A percentile compares a stretch with the other conserved stretches of the same genome.
Conservation (phyloP, 257 asterid species). For the Lantana camara region DNA sequence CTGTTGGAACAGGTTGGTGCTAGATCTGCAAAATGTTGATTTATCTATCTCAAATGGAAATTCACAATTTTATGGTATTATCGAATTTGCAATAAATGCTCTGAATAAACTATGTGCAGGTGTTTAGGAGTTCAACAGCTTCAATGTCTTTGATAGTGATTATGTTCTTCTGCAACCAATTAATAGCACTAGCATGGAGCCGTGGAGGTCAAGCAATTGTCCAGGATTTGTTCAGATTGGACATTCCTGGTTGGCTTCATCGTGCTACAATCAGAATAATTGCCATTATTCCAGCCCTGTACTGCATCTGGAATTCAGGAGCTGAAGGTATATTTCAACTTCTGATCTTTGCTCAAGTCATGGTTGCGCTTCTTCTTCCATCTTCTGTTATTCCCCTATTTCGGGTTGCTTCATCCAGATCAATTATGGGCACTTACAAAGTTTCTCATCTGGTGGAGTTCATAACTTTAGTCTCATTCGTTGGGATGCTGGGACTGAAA, state of each 20-base stretch:
- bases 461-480: conserved; percentile 42
- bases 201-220: conserved; percentile 50
- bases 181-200: conserved; percentile 58
- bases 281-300: conserved; percentile 63
- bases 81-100: background rate
- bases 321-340: conserved; percentile 65
- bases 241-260: conserved; percentile 71
- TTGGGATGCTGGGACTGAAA: conserved; percentile 57
- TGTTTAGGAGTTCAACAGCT: conserved; percentile 48
- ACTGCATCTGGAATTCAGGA: conserved; percentile 58
- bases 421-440: conserved; percentile 57
- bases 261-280: conserved; percentile 58
- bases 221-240: conserved; percentile 46
- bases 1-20: conserved; percentile 60
- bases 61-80: background rate
- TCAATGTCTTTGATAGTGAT: conserved; percentile 42
- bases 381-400: conserved; percentile 66
- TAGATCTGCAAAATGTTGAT: background rate
- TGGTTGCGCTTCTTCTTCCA: conserved; percentile 65
- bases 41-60: background rate
- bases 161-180: conserved; percentile 51
- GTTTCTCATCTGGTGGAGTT: conserved; percentile 47
- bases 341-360: conserved; percentile 53
- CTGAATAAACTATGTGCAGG: conserved; percentile 44
- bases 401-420: conserved; percentile 60